These are phyloP conservation scores for Pinus tabuliformis DNA, from an alignment of 75 land plant genomes.

Conservation along the genomic window DNA sequence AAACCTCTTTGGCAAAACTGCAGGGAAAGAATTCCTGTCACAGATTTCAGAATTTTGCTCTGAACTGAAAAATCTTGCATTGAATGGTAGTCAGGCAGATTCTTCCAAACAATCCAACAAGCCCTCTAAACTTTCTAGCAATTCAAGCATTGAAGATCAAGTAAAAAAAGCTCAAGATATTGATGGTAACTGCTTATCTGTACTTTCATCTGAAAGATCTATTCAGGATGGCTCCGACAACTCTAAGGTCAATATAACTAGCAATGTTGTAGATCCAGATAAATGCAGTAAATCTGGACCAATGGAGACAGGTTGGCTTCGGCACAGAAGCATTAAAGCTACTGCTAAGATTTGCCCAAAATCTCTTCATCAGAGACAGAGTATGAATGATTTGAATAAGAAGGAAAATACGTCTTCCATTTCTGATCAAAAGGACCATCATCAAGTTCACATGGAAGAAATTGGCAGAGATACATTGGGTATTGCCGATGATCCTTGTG, in stretches of 20 bases:
- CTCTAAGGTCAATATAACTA: neutral
- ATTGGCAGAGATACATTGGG: neutral
- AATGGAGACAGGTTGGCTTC: neutral
- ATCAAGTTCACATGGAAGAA: neutral
- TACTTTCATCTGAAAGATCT: neutral
- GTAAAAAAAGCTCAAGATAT: neutral
- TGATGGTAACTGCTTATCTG: neutral
- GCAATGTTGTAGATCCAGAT: neutral
- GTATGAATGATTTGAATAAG: neutral
- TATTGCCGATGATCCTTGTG: neutral
- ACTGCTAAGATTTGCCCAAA: constrained; percentile 3
- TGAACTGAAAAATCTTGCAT: constrained; percentile 53
- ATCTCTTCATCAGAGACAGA: neutral
- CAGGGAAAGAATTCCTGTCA: constrained; percentile 38
- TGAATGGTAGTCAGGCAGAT: constrained; percentile 8
- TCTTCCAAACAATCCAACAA: neutral
- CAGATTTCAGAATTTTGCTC: constrained; percentile 54
- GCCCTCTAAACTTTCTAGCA: neutral
- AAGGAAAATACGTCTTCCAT: neutral
- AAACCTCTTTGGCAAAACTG: constrained; percentile 27
- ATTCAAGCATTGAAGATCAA: neutral
- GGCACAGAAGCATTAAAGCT: neutral
- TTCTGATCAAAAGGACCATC: neutral
- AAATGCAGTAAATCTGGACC: constrained; percentile 4
- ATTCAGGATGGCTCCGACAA: neutral